Base-by-base conservation (phyloP, 805 yeast species). In the Jamesozyma jinghongensis region DNA sequence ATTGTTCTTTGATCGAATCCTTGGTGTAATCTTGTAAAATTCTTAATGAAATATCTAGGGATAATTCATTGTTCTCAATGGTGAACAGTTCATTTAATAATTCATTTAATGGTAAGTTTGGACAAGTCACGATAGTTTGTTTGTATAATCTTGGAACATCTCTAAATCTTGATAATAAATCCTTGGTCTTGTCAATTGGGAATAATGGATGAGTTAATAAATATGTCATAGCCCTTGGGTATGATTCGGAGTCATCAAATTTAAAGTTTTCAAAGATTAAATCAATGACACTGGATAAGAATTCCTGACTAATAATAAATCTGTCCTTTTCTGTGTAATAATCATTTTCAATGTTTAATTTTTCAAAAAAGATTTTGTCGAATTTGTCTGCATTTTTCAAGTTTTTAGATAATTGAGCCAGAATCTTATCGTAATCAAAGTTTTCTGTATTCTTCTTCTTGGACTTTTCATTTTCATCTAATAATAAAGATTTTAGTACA, bases 151-250 rank as follows among this genome's bases (percentile, higher is more conserved):
- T 73, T 29, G 85, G 79, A 44, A 73, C 68, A 10, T 71, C 62
- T 35, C 70, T 69, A 20, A 85, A 65, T 31, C 63, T 66, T 13
- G 67, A 54, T 34, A 90, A 62, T 34, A 88, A 58, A 1, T 77
- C 78, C 4, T 64, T 61, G 8, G 85, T 68, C 44, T 69, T 73
- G 16, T 69, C 63, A 13, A 67, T 60, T 8, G 97, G 96, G 62
- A 81, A 87, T 16, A 85, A 64, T 14, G 96, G 96, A 64, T 90
- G 95, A 2, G 95, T 83, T 46, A 90, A 68, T 27, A 88, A 68
- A 54, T 85, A 88, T 1, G 81, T 73, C 36, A 85, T 61, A 2
- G 86, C 68, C 63, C 51, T 79, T 78, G 38, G 92, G 71, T 55
- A 62, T 45, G 46, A 45, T n/a, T 22, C 34, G 19, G 40, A 34